These are phyloP conservation scores for Tympanopsis confertula DNA, from an alignment of 2,329 filamentous ascomycete species.

Conservation along the genomic window DNA sequence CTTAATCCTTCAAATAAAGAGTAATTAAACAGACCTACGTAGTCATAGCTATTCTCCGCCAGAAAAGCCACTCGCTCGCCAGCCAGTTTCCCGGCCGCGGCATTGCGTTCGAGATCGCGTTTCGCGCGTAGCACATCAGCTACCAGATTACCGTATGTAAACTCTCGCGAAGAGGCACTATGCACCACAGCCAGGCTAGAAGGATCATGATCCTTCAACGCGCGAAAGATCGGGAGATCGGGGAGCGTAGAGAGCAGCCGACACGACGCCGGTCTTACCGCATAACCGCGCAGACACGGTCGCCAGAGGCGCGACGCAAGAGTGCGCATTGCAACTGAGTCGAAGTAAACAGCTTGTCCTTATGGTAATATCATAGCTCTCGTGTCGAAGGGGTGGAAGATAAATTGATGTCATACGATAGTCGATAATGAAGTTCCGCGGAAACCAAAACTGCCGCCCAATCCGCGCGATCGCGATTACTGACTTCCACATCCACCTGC, in stretches of 20 bases:
- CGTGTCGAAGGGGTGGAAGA: too few species aligned
- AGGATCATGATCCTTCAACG: constrained; percentile 69
- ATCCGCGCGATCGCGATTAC: too few species aligned
- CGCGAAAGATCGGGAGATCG: constrained; percentile 72
- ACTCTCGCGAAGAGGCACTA: constrained; percentile 62
- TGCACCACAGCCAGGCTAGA: constrained; percentile 67
- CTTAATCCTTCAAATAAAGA: neutral
- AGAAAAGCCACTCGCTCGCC: constrained; percentile 84
- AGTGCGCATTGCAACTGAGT: too few species aligned
- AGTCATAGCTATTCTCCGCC: constrained; percentile 94
- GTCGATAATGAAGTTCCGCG: too few species aligned
- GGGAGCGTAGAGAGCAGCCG: constrained; percentile 34
- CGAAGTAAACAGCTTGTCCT: too few species aligned
- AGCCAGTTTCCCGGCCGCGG: constrained; percentile 34
- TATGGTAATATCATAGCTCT: too few species aligned
- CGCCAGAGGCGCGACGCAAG: too few species aligned
- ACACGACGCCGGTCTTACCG: too few species aligned
- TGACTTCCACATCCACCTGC: too few species aligned
- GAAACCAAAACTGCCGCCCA: too few species aligned
- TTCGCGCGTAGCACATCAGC: constrained; percentile 68
- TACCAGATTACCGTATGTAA: constrained; percentile 78
- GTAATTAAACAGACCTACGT: constrained; percentile 61
- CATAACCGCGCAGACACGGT: too few species aligned
- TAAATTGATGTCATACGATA: too few species aligned
- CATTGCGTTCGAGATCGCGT: constrained; percentile 48